Base-by-base conservation (phyloP, 768 basidiomycete species). In the Psilocybe cubensis region DNA sequence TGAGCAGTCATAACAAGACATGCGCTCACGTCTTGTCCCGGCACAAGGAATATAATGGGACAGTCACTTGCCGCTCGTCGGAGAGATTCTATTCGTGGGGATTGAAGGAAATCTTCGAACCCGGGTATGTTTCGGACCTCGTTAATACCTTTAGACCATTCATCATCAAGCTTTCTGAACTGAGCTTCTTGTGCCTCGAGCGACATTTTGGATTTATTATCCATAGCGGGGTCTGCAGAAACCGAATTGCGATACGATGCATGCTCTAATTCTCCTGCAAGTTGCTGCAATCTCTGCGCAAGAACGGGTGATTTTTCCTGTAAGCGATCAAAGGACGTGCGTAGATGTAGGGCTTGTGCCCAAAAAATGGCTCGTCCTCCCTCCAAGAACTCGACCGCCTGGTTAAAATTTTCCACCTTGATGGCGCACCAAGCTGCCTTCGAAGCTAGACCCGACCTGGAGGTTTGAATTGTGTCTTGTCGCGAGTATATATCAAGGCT, bases 371-470 rank as follows among this genome's bases (percentile, higher is more conserved):
- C 43, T 3, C 58, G 58, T 23, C 58, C 58, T 31, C 54, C 50
- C 24, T 63, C 61, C 4, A 63, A 41, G 40, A 40, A 51, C 53
- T 63, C 61, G 4, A 60, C 44, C 20, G 61, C 61, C n/a, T 59
- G 57, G 14, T 54, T 47, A 6, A 57, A 41, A 8, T 35, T 41
- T 11, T 24, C 48, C 1, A 12, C 9, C n/a, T n/a, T 28, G 33
- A 63, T 60, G 29, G 58, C 58, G 31, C 29, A 63, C 14, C 33
- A 40, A 11, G 61, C 49, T 3, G 58, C 61, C 21, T 44, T 51
- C 10, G 54, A 35, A 31, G 58, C 58, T 40, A 57, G 14, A 12
- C 61, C 58, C 28, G 57, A 50, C 17, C 41, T 57, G 2, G 10
- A 17, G 9, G 50, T 12, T 8, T 11, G 52, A 20, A 59, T 14